Evolutionary conservation across 768 basidiomycete genomes (phyloP), one percentile per base, ranked within the genome.

Genomic region (Asterophora lycoperdoides): DNA sequence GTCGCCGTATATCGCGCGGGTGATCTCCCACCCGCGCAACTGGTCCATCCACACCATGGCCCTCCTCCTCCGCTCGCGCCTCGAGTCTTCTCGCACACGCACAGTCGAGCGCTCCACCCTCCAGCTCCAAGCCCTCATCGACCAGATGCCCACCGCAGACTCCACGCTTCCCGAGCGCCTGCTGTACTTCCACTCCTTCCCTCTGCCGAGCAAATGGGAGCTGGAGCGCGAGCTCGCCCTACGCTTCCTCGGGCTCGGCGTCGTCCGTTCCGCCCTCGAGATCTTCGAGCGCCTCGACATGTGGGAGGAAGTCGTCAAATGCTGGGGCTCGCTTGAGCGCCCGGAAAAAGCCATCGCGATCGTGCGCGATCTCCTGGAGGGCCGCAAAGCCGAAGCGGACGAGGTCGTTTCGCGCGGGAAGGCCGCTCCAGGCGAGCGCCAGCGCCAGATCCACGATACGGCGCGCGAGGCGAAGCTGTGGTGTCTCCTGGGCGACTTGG

Each of bases 11-110:
- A 81, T 98, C 49, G 67, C 84, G 10, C 87, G 95, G 32, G 91
- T 97, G 32, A 80, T 98, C 55, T 74, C 84, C 1, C 91, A 97
- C 62, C 92, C 93, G 1, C 72, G 76, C 47, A 98, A 97, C 65
- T 99, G 96, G 96, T 88, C 92, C 5, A 75, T 98, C 26, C 92
- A 98, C 69, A 95, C 94, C 32, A 95, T 94, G 83, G 94, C 93
- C 23, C 83, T 98, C 44, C 79, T 99, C 42, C 81, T 97, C 20
- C 87, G 96, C 23, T 89, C 95, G 8, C 81, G 96, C 6, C 83
- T 96, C 49, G 95, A 99, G 65, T 78, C 93, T 1, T 73, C 79
- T 14, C 81, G 96, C 36, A 90, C 89, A 1, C 82, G 96, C 18
- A 98, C 96, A 11, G 88, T 94, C 57, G 96, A 99, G 64, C 82